Evolutionary conservation across 148 eudicot genomes (phyloP).

Genomic region (Talinum fruticosum): DNA sequence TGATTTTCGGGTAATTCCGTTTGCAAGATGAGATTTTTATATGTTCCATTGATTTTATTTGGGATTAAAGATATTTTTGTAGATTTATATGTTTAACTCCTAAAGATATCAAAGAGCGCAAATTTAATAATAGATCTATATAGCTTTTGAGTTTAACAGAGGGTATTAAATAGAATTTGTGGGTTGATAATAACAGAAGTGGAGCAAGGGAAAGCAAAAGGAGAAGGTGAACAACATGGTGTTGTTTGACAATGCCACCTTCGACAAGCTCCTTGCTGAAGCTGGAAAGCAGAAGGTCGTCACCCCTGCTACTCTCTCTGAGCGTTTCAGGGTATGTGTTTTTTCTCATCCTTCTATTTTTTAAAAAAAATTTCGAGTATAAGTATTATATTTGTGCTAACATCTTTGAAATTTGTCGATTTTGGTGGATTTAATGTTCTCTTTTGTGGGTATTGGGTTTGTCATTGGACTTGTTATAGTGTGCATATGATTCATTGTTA

Average conservation of each 20-base stretch:
- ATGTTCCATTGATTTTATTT: not conserved
- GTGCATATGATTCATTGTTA: too few relatives aligned
- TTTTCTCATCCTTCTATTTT: not conserved
- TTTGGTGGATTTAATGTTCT: too few relatives aligned
- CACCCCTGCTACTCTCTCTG: conserved; percentile 83
- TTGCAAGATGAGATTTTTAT: not conserved
- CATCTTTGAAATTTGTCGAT: too few relatives aligned
- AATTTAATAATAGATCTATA: not conserved
- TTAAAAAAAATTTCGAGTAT: too few relatives aligned
- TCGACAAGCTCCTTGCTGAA: conserved; percentile 74
- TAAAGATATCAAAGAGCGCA: not conserved
- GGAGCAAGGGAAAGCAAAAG: conserved; percentile 99
- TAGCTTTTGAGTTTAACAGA: not conserved
- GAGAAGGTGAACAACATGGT: conserved; percentile 99
- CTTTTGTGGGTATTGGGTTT: too few relatives aligned
- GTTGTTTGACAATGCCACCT: conserved; percentile 80
- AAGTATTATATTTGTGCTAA: too few relatives aligned
- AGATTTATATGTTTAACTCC: not conserved
- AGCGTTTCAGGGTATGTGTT: conserved; percentile 68
- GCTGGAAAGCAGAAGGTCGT: conserved; percentile 81
- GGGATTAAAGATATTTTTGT: too few relatives aligned
- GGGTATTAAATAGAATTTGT: not conserved
- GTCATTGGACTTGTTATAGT: too few relatives aligned
- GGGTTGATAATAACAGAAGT: conserved; percentile 49
- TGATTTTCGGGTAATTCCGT: not conserved